Conservation (phyloP, 345 rosid species). For the Eutrema heterophyllum region DNA sequence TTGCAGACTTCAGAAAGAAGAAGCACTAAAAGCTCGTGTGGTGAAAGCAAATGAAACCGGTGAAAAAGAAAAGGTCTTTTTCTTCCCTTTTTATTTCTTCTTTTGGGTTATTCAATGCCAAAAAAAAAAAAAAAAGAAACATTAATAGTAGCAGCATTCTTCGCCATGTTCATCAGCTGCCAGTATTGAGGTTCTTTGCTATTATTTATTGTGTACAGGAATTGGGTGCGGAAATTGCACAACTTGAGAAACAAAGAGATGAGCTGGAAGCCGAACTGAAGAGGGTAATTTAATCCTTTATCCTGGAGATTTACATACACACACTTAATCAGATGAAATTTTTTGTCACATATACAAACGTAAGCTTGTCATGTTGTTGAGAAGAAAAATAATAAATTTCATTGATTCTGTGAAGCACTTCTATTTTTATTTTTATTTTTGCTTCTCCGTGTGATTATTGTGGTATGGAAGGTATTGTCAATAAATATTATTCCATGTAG, state of each 20-base stretch:
- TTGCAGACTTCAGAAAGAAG: slow-evolving; percentile 73
- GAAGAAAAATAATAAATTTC: neutral
- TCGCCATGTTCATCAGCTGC: slow-evolving; percentile 3
- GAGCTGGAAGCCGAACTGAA: slow-evolving; percentile 91
- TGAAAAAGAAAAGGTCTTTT: slow-evolving; percentile 72
- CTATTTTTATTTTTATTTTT: neutral
- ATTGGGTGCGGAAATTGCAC: slow-evolving; percentile 69
- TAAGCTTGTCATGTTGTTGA: neutral
- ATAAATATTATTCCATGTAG: slow-evolving; percentile 36
- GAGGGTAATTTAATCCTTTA: slow-evolving; percentile 43
- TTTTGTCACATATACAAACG: neutral
- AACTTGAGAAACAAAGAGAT: slow-evolving; percentile 75
- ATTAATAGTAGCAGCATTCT: neutral
- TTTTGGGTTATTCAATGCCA: neutral
- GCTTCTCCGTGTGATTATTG: neutral
- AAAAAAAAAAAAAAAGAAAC: neutral
- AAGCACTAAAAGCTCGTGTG: slow-evolving; percentile 79
- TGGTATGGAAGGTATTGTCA: neutral
- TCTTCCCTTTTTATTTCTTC: neutral
- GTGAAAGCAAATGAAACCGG: slow-evolving; percentile 72
- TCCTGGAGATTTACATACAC: neutral
- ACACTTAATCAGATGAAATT: neutral
- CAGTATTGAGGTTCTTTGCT: slow-evolving; percentile 10
- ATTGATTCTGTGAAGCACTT: neutral
- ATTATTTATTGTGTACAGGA: slow-evolving; percentile 48